phyloP scores from a whole-genome alignment of 345 rosid species.

The Linum usitatissimum region DNA sequence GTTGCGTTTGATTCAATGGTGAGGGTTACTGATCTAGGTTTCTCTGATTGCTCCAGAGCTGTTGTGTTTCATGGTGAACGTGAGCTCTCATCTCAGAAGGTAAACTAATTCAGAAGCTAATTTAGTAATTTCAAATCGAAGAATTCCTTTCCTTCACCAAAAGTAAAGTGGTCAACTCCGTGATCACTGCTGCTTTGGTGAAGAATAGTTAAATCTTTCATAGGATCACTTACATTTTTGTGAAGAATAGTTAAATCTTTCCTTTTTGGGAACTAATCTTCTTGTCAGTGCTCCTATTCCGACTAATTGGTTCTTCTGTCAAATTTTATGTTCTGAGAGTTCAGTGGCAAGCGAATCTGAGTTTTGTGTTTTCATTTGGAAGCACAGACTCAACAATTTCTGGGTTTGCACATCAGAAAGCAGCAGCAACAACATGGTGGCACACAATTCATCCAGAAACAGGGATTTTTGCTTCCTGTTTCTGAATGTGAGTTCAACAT shows the following conservation, averaged over 20 bases:
- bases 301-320: no score
- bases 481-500: slow-evolving; percentile 78
- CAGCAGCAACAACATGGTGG: slow-evolving; percentile 40
- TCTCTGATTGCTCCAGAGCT: slow-evolving; percentile 58
- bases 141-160: no score
- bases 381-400: slow-evolving; percentile 49
- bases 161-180: no score
- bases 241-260: no score
- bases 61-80: slow-evolving; percentile 73
- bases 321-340: background rate
- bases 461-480: slow-evolving; percentile 64
- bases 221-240: no score
- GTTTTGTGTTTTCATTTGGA: background rate
- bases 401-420: slow-evolving; percentile 40
- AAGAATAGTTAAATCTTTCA: no score
- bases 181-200: no score
- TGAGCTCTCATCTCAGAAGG: slow-evolving; percentile 66
- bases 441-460: slow-evolving; percentile 39
- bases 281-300: no score
- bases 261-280: no score
- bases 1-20: slow-evolving; percentile 79
- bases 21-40: slow-evolving; percentile 70
- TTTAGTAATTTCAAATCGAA: no score
- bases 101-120: slow-evolving; percentile 9
- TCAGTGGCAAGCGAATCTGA: background rate